phyloP scores from a whole-genome alignment of 257 asterid species.

The Misopates orontium region DNA sequence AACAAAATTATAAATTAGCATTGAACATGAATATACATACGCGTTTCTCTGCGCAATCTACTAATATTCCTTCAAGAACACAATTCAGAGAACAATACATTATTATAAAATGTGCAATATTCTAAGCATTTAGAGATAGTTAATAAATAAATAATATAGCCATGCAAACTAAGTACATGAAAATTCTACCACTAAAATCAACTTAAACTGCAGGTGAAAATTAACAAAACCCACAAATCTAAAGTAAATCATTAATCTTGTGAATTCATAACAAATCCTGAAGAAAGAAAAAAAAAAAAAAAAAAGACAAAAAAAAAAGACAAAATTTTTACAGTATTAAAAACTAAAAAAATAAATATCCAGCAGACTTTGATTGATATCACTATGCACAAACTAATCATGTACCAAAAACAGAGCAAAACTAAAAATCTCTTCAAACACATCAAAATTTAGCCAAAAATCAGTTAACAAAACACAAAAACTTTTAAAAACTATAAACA shows the following conservation, averaged over 20 bases:
- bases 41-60: conserved; percentile 30
- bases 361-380: background rate
- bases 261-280: background rate
- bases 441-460: conserved; percentile 7
- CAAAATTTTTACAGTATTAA: background rate
- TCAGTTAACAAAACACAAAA: background rate
- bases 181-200: background rate
- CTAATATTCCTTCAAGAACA: conserved; percentile 23
- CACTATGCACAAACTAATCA: background rate
- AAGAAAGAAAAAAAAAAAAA: too few relatives aligned
- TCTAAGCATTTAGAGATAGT: conserved; percentile 15
- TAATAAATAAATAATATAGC: conserved; percentile 14
- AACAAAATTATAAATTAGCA: conserved; percentile 19
- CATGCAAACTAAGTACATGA: conserved; percentile 21
- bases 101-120: conserved; percentile 7
- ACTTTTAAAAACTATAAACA: background rate
- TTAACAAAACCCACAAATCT: background rate
- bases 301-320: too few relatives aligned
- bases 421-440: background rate
- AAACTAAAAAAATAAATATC: background rate
- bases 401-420: conserved; percentile 11
- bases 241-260: conserved; percentile 5
- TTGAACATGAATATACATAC: conserved; percentile 38
- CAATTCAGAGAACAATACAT: conserved; percentile 20
- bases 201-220: background rate